These are phyloP conservation scores for Orychophragmus violaceus DNA, from an alignment of 345 rosid genomes.

Conservation along the genomic window DNA sequence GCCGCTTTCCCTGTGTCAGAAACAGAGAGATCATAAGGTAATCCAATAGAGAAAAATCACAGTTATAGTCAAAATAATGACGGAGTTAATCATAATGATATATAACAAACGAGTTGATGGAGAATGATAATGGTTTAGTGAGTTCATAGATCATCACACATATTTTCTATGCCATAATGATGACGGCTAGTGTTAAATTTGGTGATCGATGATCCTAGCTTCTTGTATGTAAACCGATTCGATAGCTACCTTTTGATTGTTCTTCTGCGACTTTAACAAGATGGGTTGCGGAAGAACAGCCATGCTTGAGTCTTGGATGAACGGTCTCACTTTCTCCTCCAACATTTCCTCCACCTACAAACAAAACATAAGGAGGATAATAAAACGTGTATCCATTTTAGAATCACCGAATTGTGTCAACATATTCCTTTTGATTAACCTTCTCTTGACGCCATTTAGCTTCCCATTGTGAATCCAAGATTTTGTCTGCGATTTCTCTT, in stretches of 20 bases:
- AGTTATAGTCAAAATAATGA: neutral
- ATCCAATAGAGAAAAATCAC: neutral
- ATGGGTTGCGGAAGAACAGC: constrained; percentile 57
- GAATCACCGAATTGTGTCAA: neutral
- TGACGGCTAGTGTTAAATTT: too few relatives aligned
- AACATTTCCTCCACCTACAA: constrained; percentile 68
- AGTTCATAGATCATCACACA: neutral
- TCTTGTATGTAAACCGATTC: neutral
- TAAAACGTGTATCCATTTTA: neutral
- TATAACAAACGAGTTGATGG: neutral
- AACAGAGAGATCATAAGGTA: neutral
- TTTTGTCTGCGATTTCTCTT: constrained; percentile 75
- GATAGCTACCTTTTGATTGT: constrained; percentile 40
- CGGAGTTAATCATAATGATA: neutral
- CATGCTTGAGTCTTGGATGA: constrained; percentile 41
- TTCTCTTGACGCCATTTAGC: constrained; percentile 86
- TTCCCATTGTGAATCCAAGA: constrained; percentile 90
- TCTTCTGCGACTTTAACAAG: constrained; percentile 42
- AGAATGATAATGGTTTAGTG: neutral
- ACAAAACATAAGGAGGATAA: constrained; percentile 7
- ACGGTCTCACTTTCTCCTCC: constrained; percentile 82
- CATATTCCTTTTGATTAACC: constrained; percentile 34
- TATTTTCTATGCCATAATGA: neutral
- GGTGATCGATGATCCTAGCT: neutral
- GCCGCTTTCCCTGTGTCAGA: constrained; percentile 40